Evolutionary conservation across 441 rosid genomes (phyloP).

Genomic region (Capsella rubella): DNA sequence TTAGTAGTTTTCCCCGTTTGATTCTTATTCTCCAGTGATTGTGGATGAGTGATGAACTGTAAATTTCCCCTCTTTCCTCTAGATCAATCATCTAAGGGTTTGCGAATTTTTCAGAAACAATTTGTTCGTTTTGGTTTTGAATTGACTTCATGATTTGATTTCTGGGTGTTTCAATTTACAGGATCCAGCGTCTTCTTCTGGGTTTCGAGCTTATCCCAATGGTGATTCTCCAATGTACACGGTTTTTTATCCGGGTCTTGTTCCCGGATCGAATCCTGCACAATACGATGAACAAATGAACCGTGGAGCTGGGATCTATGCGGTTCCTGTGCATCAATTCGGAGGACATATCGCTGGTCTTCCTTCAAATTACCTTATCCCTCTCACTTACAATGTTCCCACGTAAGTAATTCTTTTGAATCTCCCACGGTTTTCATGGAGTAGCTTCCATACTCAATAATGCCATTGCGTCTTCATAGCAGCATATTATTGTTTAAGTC

Average conservation of each 20-base stretch:
- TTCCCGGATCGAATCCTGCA: slow-evolving; percentile 50
- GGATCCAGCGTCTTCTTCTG: slow-evolving; percentile 60
- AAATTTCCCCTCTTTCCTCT: background rate
- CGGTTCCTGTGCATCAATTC: slow-evolving; percentile 73
- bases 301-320: slow-evolving; percentile 85
- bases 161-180: slow-evolving; percentile 35
- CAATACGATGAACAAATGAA: slow-evolving; percentile 67
- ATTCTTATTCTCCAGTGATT: background rate
- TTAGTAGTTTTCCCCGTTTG: background rate
- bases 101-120: background rate
- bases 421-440: background rate
- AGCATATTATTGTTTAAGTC: background rate
- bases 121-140: background rate
- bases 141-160: slow-evolving; percentile 17
- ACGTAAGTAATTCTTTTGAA: slow-evolving; percentile 60
- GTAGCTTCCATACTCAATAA: background rate
- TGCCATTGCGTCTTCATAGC: background rate
- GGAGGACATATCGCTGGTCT: slow-evolving; percentile 67
- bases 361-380: slow-evolving; percentile 79
- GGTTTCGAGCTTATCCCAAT: slow-evolving; percentile 45
- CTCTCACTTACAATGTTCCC: slow-evolving; percentile 85
- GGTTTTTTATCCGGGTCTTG: slow-evolving; percentile 61
- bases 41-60: background rate
- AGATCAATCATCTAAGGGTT: slow-evolving; percentile 5
- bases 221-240: slow-evolving; percentile 71